Evolutionary conservation across 257 asterid species (phyloP).

Genomic region (Przewalskia tangutica): DNA sequence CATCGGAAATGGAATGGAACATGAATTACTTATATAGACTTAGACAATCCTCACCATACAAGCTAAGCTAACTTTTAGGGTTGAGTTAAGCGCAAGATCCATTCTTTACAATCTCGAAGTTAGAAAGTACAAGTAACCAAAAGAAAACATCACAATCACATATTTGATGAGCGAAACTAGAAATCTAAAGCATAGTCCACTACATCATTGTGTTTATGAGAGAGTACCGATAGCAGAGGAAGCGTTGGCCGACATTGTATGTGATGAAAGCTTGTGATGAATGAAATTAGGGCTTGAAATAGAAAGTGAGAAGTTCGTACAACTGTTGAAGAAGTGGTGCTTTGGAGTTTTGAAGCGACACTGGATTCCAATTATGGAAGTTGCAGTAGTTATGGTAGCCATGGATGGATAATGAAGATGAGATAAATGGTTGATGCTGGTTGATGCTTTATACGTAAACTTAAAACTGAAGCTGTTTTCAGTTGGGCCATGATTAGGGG

Average conservation of each 20-base stretch:
- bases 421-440: too few relatives aligned
- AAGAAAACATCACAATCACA: background rate
- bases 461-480: too few relatives aligned
- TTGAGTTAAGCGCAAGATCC: too few relatives aligned
- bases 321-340: background rate
- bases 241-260: background rate
- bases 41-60: too few relatives aligned
- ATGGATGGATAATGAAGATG: background rate
- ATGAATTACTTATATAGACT: too few relatives aligned
- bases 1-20: too few relatives aligned
- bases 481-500: too few relatives aligned
- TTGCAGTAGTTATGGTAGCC: background rate
- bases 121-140: background rate
- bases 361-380: background rate
- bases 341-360: background rate
- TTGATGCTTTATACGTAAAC: too few relatives aligned
- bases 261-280: background rate
- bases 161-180: background rate
- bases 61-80: too few relatives aligned
- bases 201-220: background rate
- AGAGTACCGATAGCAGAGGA: slow-evolving; percentile 1
- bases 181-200: background rate
- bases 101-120: too few relatives aligned
- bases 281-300: background rate
- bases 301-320: background rate